Evolutionary conservation across 2,329 filamentous ascomycete species (phyloP), one percentile per base, ranked within the genome.

Genomic region (Xylaria sp.): DNA sequence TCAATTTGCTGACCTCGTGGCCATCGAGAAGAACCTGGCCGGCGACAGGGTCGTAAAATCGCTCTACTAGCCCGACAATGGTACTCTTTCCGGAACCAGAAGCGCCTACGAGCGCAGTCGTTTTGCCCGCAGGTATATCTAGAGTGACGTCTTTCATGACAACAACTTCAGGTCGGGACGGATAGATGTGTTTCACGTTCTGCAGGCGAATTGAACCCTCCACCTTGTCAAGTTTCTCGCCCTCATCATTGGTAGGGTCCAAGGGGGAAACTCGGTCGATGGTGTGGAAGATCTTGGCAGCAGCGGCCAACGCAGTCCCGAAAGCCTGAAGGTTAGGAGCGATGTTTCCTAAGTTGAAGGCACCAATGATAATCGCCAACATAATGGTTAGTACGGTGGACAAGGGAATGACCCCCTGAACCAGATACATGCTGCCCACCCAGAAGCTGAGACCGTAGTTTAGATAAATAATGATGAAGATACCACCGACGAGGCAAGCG

Each of bases 51-150:
- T 94, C 89, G 79, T 99, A 99, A 79, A 98, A 98, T 20, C 96
- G 89, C 81, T 98, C 95, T 1, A 98, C 90, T 23, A 99, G 85
- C 13, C 95, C 95, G 33, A 98, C 92, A 70, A 98, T 94, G 0
- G 96, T 98, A 75, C 92, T 95, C 82, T 98, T 99, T 57, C 96
- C 96, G 46, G 92, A 97, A 11, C 95, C 96, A 11, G 95, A 98
- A 0, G 95, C 93, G 66, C 96, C 96, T 6, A 99, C 96, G 7
- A 99, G 84, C 1, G 96, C 96, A 2, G 95, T 97, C 20, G 92
- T 94, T 82, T 97, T 97, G 23, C 95, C 94, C 3, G 94, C 92
- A 1, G 94, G 93, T 44, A 98, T 91, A 0, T 86, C 80, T 1
- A 99, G 87, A 65, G 85, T 92, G 65, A 98, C 92, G 71, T 91